phyloP scores from a whole-genome alignment of 768 basidiomycete genomes.

The Leccinum variicolor region DNA sequence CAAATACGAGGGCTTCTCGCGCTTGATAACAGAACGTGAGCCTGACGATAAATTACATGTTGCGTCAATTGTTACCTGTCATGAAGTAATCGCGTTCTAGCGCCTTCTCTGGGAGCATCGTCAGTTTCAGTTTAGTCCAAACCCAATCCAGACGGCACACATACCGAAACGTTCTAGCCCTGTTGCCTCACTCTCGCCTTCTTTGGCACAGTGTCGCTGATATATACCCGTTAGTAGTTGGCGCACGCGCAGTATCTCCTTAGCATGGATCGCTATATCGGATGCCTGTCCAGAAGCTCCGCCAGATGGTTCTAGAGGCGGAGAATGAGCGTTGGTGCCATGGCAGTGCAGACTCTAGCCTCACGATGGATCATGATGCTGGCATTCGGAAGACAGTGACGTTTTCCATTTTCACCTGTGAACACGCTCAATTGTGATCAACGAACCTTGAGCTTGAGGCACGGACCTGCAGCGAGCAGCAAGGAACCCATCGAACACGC shows the following conservation, averaged over 20 bases:
- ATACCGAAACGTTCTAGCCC: constrained; percentile 78
- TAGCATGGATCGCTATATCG: constrained; percentile 97
- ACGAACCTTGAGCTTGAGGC: constrained; percentile 3
- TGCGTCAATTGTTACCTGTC: constrained; percentile 54
- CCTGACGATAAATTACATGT: constrained; percentile 16
- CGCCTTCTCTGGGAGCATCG: constrained; percentile 61
- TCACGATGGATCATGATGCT: constrained; percentile 98
- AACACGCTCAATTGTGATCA: constrained; percentile 10
- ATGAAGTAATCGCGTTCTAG: constrained; percentile 95
- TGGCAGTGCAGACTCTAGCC: constrained; percentile 19
- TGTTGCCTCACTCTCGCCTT: constrained; percentile 58
- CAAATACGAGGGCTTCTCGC: constrained; percentile 85
- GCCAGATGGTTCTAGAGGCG: constrained; percentile 81
- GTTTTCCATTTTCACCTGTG: constrained; percentile 77
- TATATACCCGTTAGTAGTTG: constrained; percentile 84
- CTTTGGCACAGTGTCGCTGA: constrained; percentile 75
- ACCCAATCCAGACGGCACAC: constrained; percentile 29
- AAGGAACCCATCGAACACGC: constrained; percentile 97
- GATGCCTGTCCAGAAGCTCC: constrained; percentile 94
- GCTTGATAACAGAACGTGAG: constrained; percentile 43
- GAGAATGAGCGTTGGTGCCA: constrained; percentile 8
- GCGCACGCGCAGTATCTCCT: constrained; percentile 90
- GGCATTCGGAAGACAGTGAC: constrained; percentile 89
- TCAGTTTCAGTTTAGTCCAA: constrained; percentile 17
- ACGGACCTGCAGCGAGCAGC: constrained; percentile 75